These are phyloP conservation scores for Alternaria burnsii DNA, from an alignment of 2,329 filamentous ascomycete species.

Conservation along the genomic window DNA sequence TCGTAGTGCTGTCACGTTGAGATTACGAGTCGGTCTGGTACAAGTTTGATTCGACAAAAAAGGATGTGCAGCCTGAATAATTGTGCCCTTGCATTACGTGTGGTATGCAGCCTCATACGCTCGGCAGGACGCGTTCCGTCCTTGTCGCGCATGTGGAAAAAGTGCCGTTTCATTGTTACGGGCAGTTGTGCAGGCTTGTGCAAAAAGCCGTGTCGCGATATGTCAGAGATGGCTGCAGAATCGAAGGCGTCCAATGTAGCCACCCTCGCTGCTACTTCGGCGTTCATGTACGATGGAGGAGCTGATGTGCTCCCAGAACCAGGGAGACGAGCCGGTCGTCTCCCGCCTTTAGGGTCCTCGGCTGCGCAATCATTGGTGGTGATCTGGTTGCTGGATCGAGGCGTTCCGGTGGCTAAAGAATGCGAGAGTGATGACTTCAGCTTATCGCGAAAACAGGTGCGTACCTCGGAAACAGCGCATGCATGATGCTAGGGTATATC, in stretches of 20 bases:
- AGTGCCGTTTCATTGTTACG: not conserved
- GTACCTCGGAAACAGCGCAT: constrained; percentile 8
- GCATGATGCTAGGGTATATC: not conserved
- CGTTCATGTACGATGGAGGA: constrained; percentile 12
- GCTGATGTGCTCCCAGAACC: constrained; percentile 21
- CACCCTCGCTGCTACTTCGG: constrained; percentile 10
- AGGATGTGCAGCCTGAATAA: not conserved
- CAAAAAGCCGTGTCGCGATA: not conserved
- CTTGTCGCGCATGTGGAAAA: not conserved
- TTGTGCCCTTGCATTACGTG: constrained; percentile 3
- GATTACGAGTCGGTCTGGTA: constrained; percentile 3
- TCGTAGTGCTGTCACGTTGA: not conserved
- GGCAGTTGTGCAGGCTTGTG: not conserved
- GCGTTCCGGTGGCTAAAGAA: constrained; percentile 12
- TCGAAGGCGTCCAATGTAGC: constrained; percentile 9
- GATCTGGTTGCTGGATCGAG: constrained; percentile 12
- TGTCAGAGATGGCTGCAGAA: constrained; percentile 5
- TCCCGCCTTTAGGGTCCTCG: constrained; percentile 25
- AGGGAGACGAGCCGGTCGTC: constrained; percentile 33
- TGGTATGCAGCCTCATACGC: not conserved
- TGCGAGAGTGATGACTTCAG: constrained; percentile 14
- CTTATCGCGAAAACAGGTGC: constrained; percentile 13
- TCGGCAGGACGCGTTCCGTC: not conserved
- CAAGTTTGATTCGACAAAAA: not conserved
- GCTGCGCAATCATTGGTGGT: constrained; percentile 20